A percentile compares a stretch with the other conserved stretches of the same genome.
These are phyloP conservation scores for Balamuthia mandrillaris DNA, from an alignment of 208 protist species.

Conservation along the genomic window DNA sequence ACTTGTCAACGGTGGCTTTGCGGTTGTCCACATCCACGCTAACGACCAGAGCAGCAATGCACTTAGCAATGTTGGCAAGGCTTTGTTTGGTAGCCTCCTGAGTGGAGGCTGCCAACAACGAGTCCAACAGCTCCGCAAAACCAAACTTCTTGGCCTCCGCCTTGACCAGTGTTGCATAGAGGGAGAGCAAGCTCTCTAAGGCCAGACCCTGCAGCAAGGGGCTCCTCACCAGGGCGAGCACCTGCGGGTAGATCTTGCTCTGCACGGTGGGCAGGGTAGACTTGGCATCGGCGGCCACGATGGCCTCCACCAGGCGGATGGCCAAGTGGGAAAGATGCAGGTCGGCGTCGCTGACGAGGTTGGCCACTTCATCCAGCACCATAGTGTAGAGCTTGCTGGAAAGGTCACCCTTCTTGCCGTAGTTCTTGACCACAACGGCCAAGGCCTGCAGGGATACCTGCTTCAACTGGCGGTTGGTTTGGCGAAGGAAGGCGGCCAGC, in stretches of 20 bases:
- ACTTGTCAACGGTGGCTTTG: conserved; percentile 41
- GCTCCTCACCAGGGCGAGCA: conserved; percentile 59
- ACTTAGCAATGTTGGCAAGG: conserved; percentile 41
- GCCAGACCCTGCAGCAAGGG: conserved; percentile 67
- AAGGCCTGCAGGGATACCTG: conserved; percentile 66
- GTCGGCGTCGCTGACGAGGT: conserved; percentile 59
- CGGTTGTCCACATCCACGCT: neutral
- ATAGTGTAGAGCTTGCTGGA: conserved; percentile 6
- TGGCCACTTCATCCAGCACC: conserved; percentile 30
- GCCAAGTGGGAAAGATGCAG: conserved; percentile 73
- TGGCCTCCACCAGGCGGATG: conserved; percentile 51
- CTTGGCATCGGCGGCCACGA: conserved; percentile 43
- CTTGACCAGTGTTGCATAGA: conserved; percentile 8
- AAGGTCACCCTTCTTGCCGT: conserved; percentile 4
- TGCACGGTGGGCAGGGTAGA: conserved; percentile 11
- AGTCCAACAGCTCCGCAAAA: conserved; percentile 39
- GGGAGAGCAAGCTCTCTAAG: conserved; percentile 26
- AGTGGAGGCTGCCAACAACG: neutral
- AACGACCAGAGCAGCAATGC: conserved; percentile 55
- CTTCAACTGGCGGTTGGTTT: conserved; percentile 69
- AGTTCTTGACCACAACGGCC: conserved; percentile 47
- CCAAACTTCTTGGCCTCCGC: conserved; percentile 19
- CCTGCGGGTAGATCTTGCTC: conserved; percentile 48
- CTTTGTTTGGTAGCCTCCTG: conserved; percentile 34
- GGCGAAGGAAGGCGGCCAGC: conserved; percentile 71